phyloP scores from a whole-genome alignment of 176 grass and related monocot species.

The Eleusine indica region DNA sequence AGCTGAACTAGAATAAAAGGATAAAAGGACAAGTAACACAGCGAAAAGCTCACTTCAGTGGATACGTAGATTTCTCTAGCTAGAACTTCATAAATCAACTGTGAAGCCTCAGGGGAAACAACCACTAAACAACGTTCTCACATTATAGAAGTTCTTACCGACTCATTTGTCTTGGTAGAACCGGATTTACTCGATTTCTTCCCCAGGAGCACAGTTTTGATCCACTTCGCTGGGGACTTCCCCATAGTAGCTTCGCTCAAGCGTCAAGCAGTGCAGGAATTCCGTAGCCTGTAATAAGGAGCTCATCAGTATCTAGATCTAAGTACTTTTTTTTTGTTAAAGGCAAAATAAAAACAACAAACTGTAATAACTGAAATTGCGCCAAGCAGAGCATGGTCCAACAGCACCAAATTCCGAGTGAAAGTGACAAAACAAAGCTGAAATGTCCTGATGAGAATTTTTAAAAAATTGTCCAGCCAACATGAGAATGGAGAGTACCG shows the following conservation, averaged over 20 bases:
- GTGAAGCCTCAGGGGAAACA: neutral
- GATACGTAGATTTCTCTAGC: neutral
- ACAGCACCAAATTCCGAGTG: neutral
- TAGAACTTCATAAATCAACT: neutral
- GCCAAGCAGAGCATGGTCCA: neutral
- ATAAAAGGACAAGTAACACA: neutral
- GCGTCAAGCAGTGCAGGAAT: neutral
- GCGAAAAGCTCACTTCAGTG: neutral
- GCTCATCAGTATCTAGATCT: slow-evolving; percentile 36
- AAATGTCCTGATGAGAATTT: no score
- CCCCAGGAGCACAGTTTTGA: slow-evolving; percentile 82
- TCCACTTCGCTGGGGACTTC: slow-evolving; percentile 91
- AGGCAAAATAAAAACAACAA: neutral
- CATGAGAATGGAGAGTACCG: neutral
- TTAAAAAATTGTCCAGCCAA: neutral
- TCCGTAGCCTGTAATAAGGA: neutral
- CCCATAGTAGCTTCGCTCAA: slow-evolving; percentile 52
- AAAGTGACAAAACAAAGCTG: neutral
- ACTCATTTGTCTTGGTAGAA: slow-evolving; percentile 51
- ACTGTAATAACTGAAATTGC: neutral
- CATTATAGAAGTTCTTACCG: slow-evolving; percentile 35
- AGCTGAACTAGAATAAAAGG: neutral
- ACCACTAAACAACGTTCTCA: neutral
- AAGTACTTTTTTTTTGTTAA: neutral
- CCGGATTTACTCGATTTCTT: slow-evolving; percentile 77